These are phyloP conservation scores for Lolium multiflorum DNA, from an alignment of 176 grass and related monocot species.

Conservation along the genomic window DNA sequence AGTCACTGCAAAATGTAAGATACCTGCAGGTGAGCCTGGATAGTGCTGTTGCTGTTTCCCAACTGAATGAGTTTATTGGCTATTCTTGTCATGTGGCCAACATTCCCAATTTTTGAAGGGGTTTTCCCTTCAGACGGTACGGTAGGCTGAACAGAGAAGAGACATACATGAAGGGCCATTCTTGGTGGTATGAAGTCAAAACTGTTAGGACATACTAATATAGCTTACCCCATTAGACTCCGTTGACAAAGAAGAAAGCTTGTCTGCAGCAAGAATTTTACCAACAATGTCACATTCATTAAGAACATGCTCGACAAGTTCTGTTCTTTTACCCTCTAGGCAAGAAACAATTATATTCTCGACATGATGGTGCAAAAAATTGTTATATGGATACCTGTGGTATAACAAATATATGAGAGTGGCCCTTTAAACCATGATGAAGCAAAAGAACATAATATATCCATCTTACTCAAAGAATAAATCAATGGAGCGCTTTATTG, in stretches of 20 bases:
- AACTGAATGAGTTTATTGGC: constrained; percentile 94
- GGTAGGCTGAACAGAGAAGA: constrained; percentile 68
- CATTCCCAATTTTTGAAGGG: constrained; percentile 92
- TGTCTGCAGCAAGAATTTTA: constrained; percentile 88
- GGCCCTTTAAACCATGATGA: neutral
- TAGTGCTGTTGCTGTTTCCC: constrained; percentile 63
- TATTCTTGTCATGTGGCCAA: constrained; percentile 93
- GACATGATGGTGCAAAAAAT: constrained; percentile 97
- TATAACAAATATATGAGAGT: constrained; percentile 46
- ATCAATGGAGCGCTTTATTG: constrained; percentile 77
- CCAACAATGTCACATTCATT: constrained; percentile 84
- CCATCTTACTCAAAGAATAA: constrained; percentile 94
- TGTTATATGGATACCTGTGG: constrained; percentile 91
- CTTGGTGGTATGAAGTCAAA: neutral
- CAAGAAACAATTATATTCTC: constrained; percentile 94
- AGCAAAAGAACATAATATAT: constrained; percentile 22
- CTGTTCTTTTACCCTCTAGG: constrained; percentile 80
- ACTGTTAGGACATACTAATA: neutral
- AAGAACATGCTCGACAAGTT: constrained; percentile 88
- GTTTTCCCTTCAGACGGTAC: constrained; percentile 67
- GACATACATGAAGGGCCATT: constrained; percentile 16
- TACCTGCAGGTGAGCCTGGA: constrained; percentile 82
- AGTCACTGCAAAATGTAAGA: constrained; percentile 18
- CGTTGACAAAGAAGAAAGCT: constrained; percentile 63
- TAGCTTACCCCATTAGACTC: constrained; percentile 80